Evolutionary conservation across 1,284 basidiomycete species (phyloP).

Genomic region (Neolentinus lepideus): DNA sequence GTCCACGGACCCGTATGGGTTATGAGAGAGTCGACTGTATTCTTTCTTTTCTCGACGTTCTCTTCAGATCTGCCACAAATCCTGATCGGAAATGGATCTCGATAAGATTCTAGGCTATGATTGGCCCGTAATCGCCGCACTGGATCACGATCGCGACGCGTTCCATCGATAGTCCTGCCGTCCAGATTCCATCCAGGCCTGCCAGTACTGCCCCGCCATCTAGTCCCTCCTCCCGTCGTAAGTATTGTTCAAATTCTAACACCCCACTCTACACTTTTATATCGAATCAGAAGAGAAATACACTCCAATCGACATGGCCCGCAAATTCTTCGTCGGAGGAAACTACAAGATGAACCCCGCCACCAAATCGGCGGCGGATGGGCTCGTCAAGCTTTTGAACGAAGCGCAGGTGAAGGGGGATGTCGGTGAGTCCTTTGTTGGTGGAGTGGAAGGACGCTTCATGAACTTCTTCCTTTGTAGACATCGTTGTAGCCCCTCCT

Average conservation of each 20-base stretch:
- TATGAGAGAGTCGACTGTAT: too few relatives aligned
- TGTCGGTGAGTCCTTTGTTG: constrained; percentile 49
- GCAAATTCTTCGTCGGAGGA: constrained; percentile 86
- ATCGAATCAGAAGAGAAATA: too few relatives aligned
- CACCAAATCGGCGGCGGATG: constrained; percentile 38
- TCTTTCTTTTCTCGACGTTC: too few relatives aligned
- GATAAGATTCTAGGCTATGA: too few relatives aligned
- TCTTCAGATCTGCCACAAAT: too few relatives aligned
- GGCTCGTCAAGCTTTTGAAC: constrained; percentile 48
- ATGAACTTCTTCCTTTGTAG: constrained; percentile 29
- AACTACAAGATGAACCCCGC: constrained; percentile 96
- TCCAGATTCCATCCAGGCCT: neutral
- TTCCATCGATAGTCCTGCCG: neutral
- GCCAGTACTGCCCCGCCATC: neutral
- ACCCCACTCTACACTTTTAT: neutral
- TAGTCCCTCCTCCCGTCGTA: neutral
- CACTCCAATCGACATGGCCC: constrained; percentile 45
- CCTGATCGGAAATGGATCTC: too few relatives aligned
- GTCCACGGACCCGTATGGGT: too few relatives aligned
- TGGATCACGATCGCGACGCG: neutral
- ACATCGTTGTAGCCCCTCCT: constrained; percentile 92
- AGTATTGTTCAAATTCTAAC: neutral
- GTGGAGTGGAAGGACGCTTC: neutral
- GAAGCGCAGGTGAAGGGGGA: constrained; percentile 66
- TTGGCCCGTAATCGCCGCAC: neutral